These are phyloP conservation scores for Boletus rufocinnamomeus DNA, from an alignment of 768 basidiomycete species.

Conservation along the genomic window DNA sequence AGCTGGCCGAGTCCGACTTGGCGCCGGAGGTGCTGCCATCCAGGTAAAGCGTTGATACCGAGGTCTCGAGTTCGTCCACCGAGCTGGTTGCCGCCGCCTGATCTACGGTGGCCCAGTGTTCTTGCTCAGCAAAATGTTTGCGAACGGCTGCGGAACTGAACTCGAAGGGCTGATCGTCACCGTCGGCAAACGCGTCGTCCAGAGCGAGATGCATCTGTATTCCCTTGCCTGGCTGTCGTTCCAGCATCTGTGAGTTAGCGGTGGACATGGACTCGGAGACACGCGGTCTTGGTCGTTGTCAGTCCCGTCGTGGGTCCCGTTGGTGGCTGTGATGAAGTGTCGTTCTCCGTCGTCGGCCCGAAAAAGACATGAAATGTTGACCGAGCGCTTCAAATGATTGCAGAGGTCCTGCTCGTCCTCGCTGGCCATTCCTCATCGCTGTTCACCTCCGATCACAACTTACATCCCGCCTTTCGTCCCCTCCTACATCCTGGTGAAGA, in stretches of 20 bases:
- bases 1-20: slow-evolving; percentile 19
- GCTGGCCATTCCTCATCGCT: slow-evolving; percentile 87
- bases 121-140: slow-evolving; percentile 56
- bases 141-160: slow-evolving; percentile 66
- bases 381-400: slow-evolving; percentile 59
- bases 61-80: slow-evolving; percentile 40
- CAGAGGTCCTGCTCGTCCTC: slow-evolving; percentile 84
- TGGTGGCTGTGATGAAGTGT: slow-evolving; percentile 10
- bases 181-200: slow-evolving; percentile 73
- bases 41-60: slow-evolving; percentile 62
- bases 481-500: slow-evolving; percentile 90
- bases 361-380: not conserved
- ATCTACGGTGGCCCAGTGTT: slow-evolving; percentile 35
- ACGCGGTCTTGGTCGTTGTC: not conserved
- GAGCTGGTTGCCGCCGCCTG: slow-evolving; percentile 37
- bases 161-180: slow-evolving; percentile 48
- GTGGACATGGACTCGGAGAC: slow-evolving; percentile 22
- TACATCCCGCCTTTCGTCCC: slow-evolving; percentile 64
- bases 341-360: not conserved
- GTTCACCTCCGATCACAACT: slow-evolving; percentile 59
- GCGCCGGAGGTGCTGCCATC: slow-evolving; percentile 35
- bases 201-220: slow-evolving; percentile 38
- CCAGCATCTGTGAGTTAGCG: slow-evolving; percentile 13
- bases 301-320: not conserved
- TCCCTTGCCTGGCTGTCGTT: slow-evolving; percentile 31